Conservation (phyloP, 139 green algal genomes). For the Astrephomene gubernaculifera region DNA sequence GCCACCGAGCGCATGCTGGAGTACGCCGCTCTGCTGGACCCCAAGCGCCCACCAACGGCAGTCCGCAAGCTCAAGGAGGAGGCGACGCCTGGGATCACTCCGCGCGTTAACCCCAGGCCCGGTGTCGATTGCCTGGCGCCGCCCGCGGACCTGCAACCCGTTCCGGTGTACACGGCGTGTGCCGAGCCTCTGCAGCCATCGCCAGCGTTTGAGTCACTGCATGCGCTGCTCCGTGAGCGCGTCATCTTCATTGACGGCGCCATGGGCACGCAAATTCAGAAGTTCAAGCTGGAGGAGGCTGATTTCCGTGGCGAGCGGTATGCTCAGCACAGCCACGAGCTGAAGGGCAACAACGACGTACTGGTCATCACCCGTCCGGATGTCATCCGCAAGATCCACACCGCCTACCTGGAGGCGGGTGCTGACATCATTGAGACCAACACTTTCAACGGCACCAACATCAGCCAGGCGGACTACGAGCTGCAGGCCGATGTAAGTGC, state of each 20-base stretch:
- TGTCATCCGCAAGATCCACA: slow-evolving; percentile 95
- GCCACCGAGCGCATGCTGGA: slow-evolving; percentile 65
- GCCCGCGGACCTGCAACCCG: slow-evolving; percentile 56
- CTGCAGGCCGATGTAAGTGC: slow-evolving; percentile 72
- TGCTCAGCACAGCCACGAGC: slow-evolving; percentile 83
- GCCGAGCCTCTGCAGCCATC: neutral
- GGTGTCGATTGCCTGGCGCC: slow-evolving; percentile 61
- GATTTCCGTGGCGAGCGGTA: slow-evolving; percentile 89
- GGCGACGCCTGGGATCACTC: slow-evolving; percentile 45
- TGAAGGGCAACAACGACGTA: slow-evolving; percentile 99
- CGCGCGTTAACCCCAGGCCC: slow-evolving; percentile 65
- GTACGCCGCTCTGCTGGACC: slow-evolving; percentile 64
- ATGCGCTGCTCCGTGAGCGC: slow-evolving; percentile 86
- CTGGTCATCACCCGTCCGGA: slow-evolving; percentile 95
- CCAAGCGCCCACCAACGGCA: slow-evolving; percentile 44
- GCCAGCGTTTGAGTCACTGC: slow-evolving; percentile 54
- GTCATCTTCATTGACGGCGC: slow-evolving; percentile 97
- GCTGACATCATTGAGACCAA: slow-evolving; percentile 99
- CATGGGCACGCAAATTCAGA: slow-evolving; percentile 95
- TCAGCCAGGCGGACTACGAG: slow-evolving; percentile 94
- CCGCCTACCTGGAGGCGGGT: slow-evolving; percentile 87
- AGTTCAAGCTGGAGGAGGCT: slow-evolving; percentile 88
- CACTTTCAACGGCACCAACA: slow-evolving; percentile 96
- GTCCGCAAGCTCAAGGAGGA: slow-evolving; percentile 47
- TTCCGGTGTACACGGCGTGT: slow-evolving; percentile 65